phyloP scores from a whole-genome alignment of 495 filamentous ascomycete genomes.

The Aspergillus wentii region DNA sequence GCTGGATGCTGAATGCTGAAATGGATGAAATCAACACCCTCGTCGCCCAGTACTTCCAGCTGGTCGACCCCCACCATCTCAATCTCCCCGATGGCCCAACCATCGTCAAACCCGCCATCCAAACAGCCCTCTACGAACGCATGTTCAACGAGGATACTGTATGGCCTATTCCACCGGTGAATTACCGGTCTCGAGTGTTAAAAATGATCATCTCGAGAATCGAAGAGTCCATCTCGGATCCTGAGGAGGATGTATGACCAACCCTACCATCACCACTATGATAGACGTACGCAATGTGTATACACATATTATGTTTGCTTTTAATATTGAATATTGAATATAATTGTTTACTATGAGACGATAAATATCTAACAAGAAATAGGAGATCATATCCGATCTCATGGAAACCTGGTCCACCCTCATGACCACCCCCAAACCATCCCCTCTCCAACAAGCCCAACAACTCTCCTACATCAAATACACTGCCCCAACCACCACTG shows the following conservation, averaged over 20 bases:
- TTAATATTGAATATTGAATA: no score
- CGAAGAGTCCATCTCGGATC: conserved; percentile 65
- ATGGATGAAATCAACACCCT: conserved; percentile 23
- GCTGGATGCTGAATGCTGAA: neutral
- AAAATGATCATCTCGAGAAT: conserved; percentile 63
- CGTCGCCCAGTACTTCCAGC: conserved; percentile 60
- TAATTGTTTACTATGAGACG: no score
- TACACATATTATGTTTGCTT: conserved; percentile 1
- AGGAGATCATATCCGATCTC: conserved; percentile 77
- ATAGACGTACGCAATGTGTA: conserved; percentile 5
- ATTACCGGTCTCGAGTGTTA: conserved; percentile 67
- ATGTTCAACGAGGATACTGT: conserved; percentile 57
- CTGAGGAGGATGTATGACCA: conserved; percentile 75
- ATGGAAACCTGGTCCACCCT: conserved; percentile 56
- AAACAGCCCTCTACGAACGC: conserved; percentile 55
- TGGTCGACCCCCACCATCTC: conserved; percentile 52
- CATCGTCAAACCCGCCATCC: conserved; percentile 50
- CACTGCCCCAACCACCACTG: conserved; percentile 34
- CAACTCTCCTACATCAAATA: conserved; percentile 75
- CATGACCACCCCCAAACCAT: conserved; percentile 52
- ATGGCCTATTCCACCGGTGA: conserved; percentile 51
- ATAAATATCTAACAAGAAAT: no score
- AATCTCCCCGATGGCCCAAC: conserved; percentile 47
- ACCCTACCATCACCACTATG: no score
- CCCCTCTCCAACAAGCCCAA: conserved; percentile 60